phyloP scores from a whole-genome alignment of 441 rosid species.

The Biscutella auriculata region DNA sequence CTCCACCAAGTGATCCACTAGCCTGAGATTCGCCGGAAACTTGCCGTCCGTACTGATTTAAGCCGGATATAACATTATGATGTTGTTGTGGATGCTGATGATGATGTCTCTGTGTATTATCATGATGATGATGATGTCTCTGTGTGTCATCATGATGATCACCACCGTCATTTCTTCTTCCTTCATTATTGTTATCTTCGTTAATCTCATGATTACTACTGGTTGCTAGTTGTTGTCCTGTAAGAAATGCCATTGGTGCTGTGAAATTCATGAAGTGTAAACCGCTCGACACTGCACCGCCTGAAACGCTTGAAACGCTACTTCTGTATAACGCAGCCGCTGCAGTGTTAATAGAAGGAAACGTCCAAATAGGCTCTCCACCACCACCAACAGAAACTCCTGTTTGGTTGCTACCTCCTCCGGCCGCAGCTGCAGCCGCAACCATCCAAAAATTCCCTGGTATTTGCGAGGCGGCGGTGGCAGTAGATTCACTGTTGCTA shows the following conservation, averaged over 20 bases:
- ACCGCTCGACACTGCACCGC: constrained; percentile 22
- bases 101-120: too few relatives aligned
- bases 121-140: constrained; percentile 20
- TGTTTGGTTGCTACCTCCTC: constrained; percentile 12
- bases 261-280: constrained; percentile 26
- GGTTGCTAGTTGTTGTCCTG: constrained; percentile 22
- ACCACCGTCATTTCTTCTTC: constrained; percentile 16
- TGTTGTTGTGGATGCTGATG: constrained; percentile 4
- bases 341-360: constrained; percentile 19
- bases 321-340: constrained; percentile 24
- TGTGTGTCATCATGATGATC: constrained; percentile 15
- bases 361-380: constrained; percentile 23
- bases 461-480: background rate
- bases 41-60: constrained; percentile 21
- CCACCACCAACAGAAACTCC: constrained; percentile 1
- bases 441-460: constrained; percentile 28
- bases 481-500: constrained; percentile 19
- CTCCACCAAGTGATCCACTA: constrained; percentile 21
- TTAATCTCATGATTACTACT: constrained; percentile 23
- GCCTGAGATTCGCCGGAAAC: constrained; percentile 25
- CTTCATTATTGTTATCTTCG: constrained; percentile 10
- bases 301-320: constrained; percentile 19
- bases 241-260: constrained; percentile 25
- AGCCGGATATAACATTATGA: constrained; percentile 19
- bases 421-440: constrained; percentile 9